Conservation (phyloP, 306 rosid species). For the Vachellia collinsii region DNA sequence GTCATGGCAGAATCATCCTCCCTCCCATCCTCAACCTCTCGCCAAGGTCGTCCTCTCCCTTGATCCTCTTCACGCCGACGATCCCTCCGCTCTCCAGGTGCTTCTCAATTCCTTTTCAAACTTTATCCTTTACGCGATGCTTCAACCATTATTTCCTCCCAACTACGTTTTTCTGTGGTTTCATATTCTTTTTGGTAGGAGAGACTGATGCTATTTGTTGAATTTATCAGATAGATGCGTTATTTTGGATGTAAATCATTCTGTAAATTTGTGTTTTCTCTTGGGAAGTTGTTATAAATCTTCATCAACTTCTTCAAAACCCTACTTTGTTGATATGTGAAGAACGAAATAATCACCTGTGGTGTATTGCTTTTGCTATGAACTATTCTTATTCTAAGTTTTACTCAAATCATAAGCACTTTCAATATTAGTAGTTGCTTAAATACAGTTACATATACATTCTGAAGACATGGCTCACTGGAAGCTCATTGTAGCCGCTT, state of each 20-base stretch:
- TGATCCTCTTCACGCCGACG: conserved; percentile 87
- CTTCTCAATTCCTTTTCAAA: neutral
- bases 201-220: neutral
- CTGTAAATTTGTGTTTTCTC: neutral
- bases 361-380: neutral
- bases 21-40: conserved; percentile 74
- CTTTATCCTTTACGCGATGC: neutral
- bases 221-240: neutral
- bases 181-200: neutral
- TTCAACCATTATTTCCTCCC: neutral
- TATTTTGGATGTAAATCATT: neutral
- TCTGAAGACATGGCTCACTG: neutral
- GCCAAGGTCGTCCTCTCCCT: conserved; percentile 93
- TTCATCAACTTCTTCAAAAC: neutral
- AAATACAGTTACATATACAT: neutral
- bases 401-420: neutral
- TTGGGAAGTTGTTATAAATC: neutral
- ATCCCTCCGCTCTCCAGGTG: conserved; percentile 79
- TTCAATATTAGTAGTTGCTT: neutral
- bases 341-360: neutral
- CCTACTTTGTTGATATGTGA: neutral
- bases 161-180: neutral
- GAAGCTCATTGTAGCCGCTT: neutral
- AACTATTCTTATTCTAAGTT: neutral
- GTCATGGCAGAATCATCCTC: conserved; percentile 82